Percentiles rank a stretch among this genome's conserved stretches.
These are phyloP conservation scores for Gossypium laxum DNA, from an alignment of 441 rosid genomes.

Conservation along the genomic window DNA sequence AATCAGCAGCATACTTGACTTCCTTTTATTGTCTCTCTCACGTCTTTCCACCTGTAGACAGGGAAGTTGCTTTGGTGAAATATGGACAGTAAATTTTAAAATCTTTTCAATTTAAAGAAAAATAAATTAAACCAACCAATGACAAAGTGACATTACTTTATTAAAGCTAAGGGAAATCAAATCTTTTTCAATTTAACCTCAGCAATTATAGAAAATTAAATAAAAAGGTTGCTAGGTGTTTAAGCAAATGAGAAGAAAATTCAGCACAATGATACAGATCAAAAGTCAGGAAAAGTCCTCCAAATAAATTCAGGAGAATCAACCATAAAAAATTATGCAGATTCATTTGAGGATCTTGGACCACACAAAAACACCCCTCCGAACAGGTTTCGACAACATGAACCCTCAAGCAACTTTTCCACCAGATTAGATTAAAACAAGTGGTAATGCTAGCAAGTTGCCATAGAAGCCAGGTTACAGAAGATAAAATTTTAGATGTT, in stretches of 20 bases:
- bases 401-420: conserved; percentile 1
- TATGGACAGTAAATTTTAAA: background rate
- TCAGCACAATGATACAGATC: background rate
- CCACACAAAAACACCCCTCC: background rate
- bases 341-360: background rate
- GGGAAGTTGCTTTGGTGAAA: conserved; percentile 17
- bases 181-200: background rate
- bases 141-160: background rate
- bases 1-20: conserved; percentile 55
- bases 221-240: background rate
- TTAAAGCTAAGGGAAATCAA: background rate
- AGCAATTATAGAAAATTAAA: background rate
- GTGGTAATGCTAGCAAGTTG: background rate
- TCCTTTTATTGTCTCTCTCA: conserved; percentile 73
- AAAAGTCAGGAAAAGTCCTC: background rate
- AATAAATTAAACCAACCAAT: background rate
- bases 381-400: background rate
- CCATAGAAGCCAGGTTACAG: background rate
- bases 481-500: background rate
- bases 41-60: conserved; percentile 85
- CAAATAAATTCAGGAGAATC: background rate
- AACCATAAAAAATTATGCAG: background rate
- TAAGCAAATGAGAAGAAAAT: background rate
- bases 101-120: background rate
- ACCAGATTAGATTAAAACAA: background rate